Evolutionary conservation across 78 protist genomes (phyloP), one percentile per base, ranked within the genome.

Genomic region (Isochrysis galbana): DNA sequence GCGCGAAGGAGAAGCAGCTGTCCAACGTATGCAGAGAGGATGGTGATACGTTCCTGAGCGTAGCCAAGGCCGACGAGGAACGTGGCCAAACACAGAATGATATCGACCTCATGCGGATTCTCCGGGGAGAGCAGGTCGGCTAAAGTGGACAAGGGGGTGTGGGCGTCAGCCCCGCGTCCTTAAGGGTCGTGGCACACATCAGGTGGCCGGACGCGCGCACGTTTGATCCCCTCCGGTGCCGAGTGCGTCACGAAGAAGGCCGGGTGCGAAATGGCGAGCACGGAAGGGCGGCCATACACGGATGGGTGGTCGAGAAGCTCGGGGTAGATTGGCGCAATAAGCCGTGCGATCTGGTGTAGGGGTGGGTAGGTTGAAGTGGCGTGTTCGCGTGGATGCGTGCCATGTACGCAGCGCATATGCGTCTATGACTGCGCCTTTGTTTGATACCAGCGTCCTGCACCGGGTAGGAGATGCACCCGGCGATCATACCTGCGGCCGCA

Each of bases 21-120:
- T 10, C 98, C 98, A 36, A 91, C 32, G 88, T 97, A 97, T 5
- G 97, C 92, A 0, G 97, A 93, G 36, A 98, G 87, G 19, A 97
- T 87, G n/a, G 94, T 93, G 11, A 96, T 94, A 26, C 36, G 5
- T 45, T 36, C 34, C 45, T 2, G 45, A 32, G 1, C 44, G 70
- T 39, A 41, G 70, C 94, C 92, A 17, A 2, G 0, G 22, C 32
- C 90, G 5, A 74, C 34, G 36, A 94, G 74, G 44, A 48, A 21
- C 45, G 21, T 23, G 42, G 32, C 51, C 48, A 94, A 48, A 38
- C 1, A 0, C 29, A 7, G 47, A 11, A 92, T 26, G 55, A 89
- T 1, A 26, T 0, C 38, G 19, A 44, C 94, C 74, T 94, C 96
- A 55, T 45, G 82, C 80, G 41, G 10, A 80, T 94, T 94, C 26